Conservation (phyloP, 2,329 filamentous ascomycete species). For the Didymella exigua region DNA sequence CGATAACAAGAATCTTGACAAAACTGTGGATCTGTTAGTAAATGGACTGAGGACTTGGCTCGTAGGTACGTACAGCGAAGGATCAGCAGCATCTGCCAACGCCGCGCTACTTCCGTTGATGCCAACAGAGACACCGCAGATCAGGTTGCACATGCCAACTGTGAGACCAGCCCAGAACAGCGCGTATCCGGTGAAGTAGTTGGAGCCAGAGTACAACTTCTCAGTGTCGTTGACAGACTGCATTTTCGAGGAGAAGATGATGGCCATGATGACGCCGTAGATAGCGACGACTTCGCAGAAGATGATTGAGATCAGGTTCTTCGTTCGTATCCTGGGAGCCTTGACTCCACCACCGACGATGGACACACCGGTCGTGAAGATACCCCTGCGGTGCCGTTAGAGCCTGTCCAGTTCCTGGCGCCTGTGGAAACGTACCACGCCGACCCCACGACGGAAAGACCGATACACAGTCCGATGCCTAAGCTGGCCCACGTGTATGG, state of each 20-base stretch:
- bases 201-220: constrained; percentile 72
- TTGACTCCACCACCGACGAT: constrained; percentile 97
- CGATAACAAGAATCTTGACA: constrained; percentile 97
- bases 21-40: constrained; percentile 64
- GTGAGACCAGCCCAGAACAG: constrained; percentile 96
- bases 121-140: constrained; percentile 94
- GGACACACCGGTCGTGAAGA: constrained; percentile 97
- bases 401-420: background rate
- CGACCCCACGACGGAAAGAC: constrained; percentile 92
- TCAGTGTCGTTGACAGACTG: constrained; percentile 68
- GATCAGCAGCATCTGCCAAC: constrained; percentile 91
- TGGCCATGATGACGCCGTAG: constrained; percentile 99
- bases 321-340: constrained; percentile 95
- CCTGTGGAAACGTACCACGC: constrained; percentile 73
- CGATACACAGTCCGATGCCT: constrained; percentile 93
- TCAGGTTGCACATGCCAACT: constrained; percentile 92
- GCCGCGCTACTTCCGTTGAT: constrained; percentile 98
- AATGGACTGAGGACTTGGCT: background rate
- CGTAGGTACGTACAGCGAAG: constrained; percentile 72
- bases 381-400: constrained; percentile 71
- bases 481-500: constrained; percentile 92
- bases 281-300: constrained; percentile 99
- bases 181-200: constrained; percentile 93
- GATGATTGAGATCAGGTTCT: constrained; percentile 99
- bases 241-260: constrained; percentile 93